Evolutionary conservation across 139 green algal genomes (phyloP).

Genomic region (Chlamydomonas sp.): DNA sequence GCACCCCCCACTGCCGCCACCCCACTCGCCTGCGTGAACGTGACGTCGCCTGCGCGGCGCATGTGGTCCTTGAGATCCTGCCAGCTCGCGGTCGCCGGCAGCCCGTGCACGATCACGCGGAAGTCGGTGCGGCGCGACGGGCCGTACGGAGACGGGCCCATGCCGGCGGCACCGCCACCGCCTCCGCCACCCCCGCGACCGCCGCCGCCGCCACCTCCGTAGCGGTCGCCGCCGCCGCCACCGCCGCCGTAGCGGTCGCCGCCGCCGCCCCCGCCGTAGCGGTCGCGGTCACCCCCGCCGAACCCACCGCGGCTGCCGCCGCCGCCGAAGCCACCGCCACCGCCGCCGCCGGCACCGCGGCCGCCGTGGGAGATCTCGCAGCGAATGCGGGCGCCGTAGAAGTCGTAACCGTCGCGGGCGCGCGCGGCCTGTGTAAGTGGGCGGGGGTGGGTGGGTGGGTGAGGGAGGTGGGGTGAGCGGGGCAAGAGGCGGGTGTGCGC

Average conservation of each 20-base stretch:
- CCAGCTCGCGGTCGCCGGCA: conserved; percentile 81
- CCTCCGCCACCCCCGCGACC: conserved; percentile 13
- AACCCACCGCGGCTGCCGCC: not conserved
- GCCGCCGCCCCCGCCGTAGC: conserved; percentile 12
- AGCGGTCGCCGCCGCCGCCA: conserved; percentile 1
- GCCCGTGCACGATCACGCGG: conserved; percentile 63
- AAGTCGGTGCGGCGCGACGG: conserved; percentile 46
- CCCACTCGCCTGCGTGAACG: conserved; percentile 45
- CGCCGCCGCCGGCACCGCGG: conserved; percentile 2
- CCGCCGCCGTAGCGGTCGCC: conserved; percentile 6
- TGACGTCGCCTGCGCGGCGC: conserved; percentile 55
- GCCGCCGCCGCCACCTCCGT: not conserved
- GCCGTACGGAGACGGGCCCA: conserved; percentile 33
- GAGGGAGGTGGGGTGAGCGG: conserved; percentile 75
- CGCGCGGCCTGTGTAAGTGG: conserved; percentile 84
- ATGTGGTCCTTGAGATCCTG: conserved; percentile 94
- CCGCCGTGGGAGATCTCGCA: conserved; percentile 22
- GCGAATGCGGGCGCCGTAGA: conserved; percentile 50
- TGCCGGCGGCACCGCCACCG: conserved; percentile 18
- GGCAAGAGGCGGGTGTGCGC: conserved; percentile 45
- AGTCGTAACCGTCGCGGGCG: conserved; percentile 82
- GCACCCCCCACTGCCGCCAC: too few relatives aligned
- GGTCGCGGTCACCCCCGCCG: conserved; percentile 1
- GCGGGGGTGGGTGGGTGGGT: too few relatives aligned
- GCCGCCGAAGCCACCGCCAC: conserved; percentile 11